A percentile compares a stretch with the other conserved stretches of the same genome.
These are phyloP conservation scores for Karstenula rhodostoma DNA, from an alignment of 2,329 filamentous ascomycete species.

Conservation along the genomic window DNA sequence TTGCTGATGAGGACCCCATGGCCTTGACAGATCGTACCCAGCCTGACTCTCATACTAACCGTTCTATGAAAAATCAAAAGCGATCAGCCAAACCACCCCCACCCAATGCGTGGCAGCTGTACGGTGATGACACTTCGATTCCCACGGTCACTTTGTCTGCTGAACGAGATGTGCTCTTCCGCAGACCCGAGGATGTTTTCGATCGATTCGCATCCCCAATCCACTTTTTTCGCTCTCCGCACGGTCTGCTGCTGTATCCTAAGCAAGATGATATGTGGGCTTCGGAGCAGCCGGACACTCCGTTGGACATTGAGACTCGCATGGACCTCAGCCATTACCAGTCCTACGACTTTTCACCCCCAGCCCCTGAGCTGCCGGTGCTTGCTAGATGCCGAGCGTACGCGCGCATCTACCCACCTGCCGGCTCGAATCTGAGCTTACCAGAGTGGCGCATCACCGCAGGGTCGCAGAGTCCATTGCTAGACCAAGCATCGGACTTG, in stretches of 20 bases:
- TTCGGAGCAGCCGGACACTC: constrained; percentile 34
- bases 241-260: constrained; percentile 37
- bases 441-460: constrained; percentile 53
- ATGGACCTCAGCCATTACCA: constrained; percentile 41
- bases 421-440: constrained; percentile 48
- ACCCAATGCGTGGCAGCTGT: constrained; percentile 37
- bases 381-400: constrained; percentile 43
- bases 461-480: constrained; percentile 48
- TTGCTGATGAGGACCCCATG: constrained; percentile 39
- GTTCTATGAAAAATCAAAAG: constrained; percentile 25
- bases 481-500: constrained; percentile 53
- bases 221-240: constrained; percentile 59
- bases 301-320: constrained; percentile 41
- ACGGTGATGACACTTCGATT: constrained; percentile 37
- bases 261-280: constrained; percentile 36
- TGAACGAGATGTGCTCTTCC: constrained; percentile 52
- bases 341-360: constrained; percentile 23
- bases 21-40: constrained; percentile 20
- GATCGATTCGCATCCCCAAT: constrained; percentile 61
- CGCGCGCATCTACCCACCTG: constrained; percentile 54
- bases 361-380: constrained; percentile 26
- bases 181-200: constrained; percentile 53
- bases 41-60: constrained; percentile 5
- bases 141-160: constrained; percentile 39
- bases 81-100: constrained; percentile 28